Evolutionary conservation across 139 green algal genomes (phyloP).

Genomic region (Picochlorum sp.): DNA sequence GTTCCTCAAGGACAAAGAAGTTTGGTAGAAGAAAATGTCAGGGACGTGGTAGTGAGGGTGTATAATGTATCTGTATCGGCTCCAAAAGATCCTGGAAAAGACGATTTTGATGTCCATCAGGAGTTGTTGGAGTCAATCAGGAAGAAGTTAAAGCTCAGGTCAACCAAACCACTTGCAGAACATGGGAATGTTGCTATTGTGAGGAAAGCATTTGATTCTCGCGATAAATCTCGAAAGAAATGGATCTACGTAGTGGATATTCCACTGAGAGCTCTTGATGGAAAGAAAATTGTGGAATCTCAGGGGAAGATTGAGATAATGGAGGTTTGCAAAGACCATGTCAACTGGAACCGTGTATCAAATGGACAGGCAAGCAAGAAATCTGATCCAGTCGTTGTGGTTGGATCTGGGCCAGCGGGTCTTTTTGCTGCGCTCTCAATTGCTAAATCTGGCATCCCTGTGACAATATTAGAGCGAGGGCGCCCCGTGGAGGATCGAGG

Average conservation of each 20-base stretch:
- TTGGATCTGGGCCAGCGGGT: slow-evolving; percentile 62
- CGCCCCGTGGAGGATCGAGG: slow-evolving; percentile 67
- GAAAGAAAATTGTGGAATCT: neutral
- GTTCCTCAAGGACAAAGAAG: slow-evolving; percentile 12
- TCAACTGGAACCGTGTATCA: slow-evolving; percentile 7
- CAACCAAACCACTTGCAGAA: neutral
- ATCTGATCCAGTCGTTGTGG: slow-evolving; percentile 28
- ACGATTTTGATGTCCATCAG: slow-evolving; percentile 30
- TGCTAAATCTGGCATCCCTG: slow-evolving; percentile 45
- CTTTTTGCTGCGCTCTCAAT: slow-evolving; percentile 72
- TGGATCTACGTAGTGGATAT: slow-evolving; percentile 67
- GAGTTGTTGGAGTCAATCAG: slow-evolving; percentile 22
- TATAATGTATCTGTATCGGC: slow-evolving; percentile 38
- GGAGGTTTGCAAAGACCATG: neutral
- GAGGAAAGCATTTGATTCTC: slow-evolving; percentile 51
- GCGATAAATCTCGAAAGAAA: slow-evolving; percentile 15
- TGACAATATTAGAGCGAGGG: slow-evolving; percentile 69
- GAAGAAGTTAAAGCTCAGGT: slow-evolving; percentile 9
- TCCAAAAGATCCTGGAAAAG: slow-evolving; percentile 47
- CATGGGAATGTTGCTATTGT: slow-evolving; percentile 26
- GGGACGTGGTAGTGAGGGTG: slow-evolving; percentile 9
- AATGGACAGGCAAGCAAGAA: neutral
- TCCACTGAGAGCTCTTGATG: neutral
- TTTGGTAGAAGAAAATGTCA: neutral
- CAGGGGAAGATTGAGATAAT: slow-evolving; percentile 12